Base-by-base conservation (phyloP, 2,329 filamentous ascomycete species). In the Aspergillus fijiensis region DNA sequence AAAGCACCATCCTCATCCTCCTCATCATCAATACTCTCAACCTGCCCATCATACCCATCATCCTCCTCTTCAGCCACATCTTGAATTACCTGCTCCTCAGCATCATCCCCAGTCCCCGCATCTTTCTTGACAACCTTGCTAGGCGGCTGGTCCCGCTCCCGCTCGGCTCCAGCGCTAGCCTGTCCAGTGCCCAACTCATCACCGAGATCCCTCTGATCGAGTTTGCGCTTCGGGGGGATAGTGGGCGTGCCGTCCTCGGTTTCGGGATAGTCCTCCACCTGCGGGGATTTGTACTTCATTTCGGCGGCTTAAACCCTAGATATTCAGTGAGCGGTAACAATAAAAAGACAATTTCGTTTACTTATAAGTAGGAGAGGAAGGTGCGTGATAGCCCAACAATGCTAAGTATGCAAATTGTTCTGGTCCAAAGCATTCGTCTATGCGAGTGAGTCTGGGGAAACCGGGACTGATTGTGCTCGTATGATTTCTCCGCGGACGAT, bases 241-340 rank as follows among this genome's bases (percentile, higher is more conserved):
- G 58, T 59, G 25, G 59, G 42, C 6, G 51, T 52, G 31, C 59
- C 57, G 53, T 66, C 65, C 10, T 66, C 65, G 5, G 61, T 62
- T n/a, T 66, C 65, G 5, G 58, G 35, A 35, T 59, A 60, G 31
- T 66, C 64, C 59, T 68, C 65, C 16, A 68, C 65, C 12, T 61
- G 33, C 4, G 66, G 66, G 7, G 61, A 49, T 55, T 65, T 62
- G 59, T 68, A 67, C 49, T 63, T 65, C 64, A 67, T 68, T 54
- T 35, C 14, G 11, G 14, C 4, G 33, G 11, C 3, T 4, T 35
- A 12, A 12, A 33, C 31, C 14, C 33, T 9, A 29, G 27, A 9
- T 29, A 29, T 29, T 29, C 27, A 29, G 7, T 9, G 2, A 29
- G 2, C 9, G 7, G 7, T 10, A 29, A 29, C 7, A 29, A 9